A percentile compares a stretch with the other conserved stretches of the same genome.
These are phyloP conservation scores for Nicotiana benthamiana DNA, from an alignment of 257 asterid genomes.

Conservation along the genomic window DNA sequence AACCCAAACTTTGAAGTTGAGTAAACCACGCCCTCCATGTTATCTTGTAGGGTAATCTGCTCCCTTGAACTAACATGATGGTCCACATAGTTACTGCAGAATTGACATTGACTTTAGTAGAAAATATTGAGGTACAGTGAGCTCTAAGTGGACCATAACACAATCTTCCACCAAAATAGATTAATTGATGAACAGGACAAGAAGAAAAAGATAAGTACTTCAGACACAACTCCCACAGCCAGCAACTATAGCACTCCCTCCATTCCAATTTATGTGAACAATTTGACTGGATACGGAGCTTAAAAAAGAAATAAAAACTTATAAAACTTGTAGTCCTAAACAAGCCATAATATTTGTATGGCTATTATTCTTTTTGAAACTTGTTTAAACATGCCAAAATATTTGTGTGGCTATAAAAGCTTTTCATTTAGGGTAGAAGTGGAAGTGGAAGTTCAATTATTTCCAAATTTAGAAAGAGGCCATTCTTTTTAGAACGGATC, in stretches of 20 bases:
- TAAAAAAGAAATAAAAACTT: no score
- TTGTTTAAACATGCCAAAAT: no score
- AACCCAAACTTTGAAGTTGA: constrained; percentile 90
- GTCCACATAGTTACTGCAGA: constrained; percentile 85
- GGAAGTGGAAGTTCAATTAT: no score
- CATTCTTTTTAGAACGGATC: no score
- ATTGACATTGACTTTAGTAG: not conserved
- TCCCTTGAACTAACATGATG: constrained; percentile 97
- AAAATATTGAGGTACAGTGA: not conserved
- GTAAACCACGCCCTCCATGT: constrained; percentile 70
- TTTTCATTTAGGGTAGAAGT: no score
- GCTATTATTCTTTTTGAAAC: no score
- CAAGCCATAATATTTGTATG: no score
- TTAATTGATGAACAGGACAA: not conserved
- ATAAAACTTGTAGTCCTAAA: no score
- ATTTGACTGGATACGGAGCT: no score
- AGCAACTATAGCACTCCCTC: not conserved
- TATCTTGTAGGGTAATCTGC: constrained; percentile 96
- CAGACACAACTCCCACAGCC: not conserved
- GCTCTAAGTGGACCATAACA: not conserved
- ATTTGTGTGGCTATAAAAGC: no score
- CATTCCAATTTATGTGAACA: no score
- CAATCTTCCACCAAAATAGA: not conserved
- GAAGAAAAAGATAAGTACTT: not conserved
- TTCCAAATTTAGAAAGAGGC: no score